Conservation (phyloP, 306 rosid genomes). For the Lathyrus sativus region DNA sequence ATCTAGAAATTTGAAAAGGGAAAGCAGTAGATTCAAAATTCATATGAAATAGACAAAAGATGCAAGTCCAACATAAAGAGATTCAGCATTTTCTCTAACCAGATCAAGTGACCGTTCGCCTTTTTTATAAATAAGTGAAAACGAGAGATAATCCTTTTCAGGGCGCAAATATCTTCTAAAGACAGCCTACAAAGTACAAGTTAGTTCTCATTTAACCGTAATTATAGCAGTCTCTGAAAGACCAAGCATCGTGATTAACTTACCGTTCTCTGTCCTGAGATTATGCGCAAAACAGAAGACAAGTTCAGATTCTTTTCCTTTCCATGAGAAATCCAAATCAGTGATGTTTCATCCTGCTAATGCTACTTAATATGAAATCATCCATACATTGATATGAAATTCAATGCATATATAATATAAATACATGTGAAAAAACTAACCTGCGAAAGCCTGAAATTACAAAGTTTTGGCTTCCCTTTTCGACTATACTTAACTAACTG, state of each 20-base stretch:
- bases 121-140: slow-evolving; percentile 79
- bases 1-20: slow-evolving; percentile 55
- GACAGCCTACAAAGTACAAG: slow-evolving; percentile 65
- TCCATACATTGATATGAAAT: slow-evolving; percentile 37
- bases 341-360: slow-evolving; percentile 81
- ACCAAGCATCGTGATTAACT: slow-evolving; percentile 50
- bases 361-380: slow-evolving; percentile 48
- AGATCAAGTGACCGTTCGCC: slow-evolving; percentile 89
- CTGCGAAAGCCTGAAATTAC: slow-evolving; percentile 78
- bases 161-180: slow-evolving; percentile 90
- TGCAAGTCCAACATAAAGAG: slow-evolving; percentile 24
- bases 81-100: slow-evolving; percentile 54
- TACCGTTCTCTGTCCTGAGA: slow-evolving; percentile 95
- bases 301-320: slow-evolving; percentile 72
- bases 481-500: slow-evolving; percentile 81
- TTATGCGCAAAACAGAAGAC: slow-evolving; percentile 59
- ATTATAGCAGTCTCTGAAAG: not conserved
- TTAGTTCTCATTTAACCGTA: slow-evolving; percentile 9
- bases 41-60: slow-evolving; percentile 10
- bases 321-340: slow-evolving; percentile 82
- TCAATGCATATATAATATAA: not conserved
- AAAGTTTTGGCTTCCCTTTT: slow-evolving; percentile 82
- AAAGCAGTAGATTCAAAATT: slow-evolving; percentile 28
- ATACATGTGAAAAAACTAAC: slow-evolving; percentile 47
- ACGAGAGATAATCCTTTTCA: slow-evolving; percentile 87